These are phyloP conservation scores for Alisma plantagoaquatica DNA, from an alignment of 106 monocot species.

Conservation along the genomic window DNA sequence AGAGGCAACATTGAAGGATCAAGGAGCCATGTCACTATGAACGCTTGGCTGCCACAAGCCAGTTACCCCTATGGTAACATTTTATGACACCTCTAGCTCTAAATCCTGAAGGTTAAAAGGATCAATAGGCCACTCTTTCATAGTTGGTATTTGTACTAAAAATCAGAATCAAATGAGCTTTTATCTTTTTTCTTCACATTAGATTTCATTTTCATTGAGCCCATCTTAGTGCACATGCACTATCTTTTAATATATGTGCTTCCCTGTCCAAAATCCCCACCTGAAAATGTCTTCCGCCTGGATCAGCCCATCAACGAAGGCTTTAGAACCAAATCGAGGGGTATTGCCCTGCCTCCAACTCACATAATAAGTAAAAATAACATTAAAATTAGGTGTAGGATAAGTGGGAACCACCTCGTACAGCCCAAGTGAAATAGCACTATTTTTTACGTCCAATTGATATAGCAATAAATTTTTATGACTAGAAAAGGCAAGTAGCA, in stretches of 20 bases:
- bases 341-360: neutral
- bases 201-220: constrained; percentile 8
- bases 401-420: no score
- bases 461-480: no score
- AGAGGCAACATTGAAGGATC: neutral
- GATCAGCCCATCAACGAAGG: neutral
- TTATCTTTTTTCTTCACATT: neutral
- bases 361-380: neutral
- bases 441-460: no score
- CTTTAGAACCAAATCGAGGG: neutral
- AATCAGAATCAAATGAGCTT: neutral
- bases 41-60: neutral
- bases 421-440: no score
- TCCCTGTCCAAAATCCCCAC: constrained; percentile 18
- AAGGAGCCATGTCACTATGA: neutral
- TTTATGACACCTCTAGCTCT: neutral
- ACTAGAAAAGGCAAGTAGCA: no score
- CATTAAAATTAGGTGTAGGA: no score
- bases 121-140: constrained; percentile 1
- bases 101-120: neutral
- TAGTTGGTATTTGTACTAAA: neutral
- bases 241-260: constrained; percentile 21
- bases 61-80: neutral
- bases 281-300: constrained; percentile 17
- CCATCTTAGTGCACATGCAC: constrained; percentile 17